Percentiles rank a stretch among this genome's conserved stretches.
Conservation (phyloP, 371 early-diverging fungal species). For the Batrachochytrium dendrobatidis region DNA sequence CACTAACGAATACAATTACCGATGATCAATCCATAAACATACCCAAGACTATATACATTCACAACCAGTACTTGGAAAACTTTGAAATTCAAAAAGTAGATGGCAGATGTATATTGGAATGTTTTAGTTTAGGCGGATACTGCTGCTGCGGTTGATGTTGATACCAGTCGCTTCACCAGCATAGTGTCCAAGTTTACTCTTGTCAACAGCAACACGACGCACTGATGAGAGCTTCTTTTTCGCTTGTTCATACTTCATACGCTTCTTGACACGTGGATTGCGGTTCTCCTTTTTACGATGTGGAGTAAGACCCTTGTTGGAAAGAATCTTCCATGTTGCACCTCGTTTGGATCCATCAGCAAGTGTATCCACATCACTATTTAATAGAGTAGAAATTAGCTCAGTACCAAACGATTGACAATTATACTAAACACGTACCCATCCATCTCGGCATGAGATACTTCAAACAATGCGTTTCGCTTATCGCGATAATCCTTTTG, state of each 20-base stretch:
- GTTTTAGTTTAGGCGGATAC: slow-evolving; percentile 51
- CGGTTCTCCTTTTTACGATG: slow-evolving; percentile 87
- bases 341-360: slow-evolving; percentile 57
- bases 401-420: slow-evolving; percentile 1
- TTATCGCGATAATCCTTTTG: neutral
- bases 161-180: slow-evolving; percentile 93
- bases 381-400: slow-evolving; percentile 5
- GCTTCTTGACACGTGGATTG: slow-evolving; percentile 92
- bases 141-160: slow-evolving; percentile 73
- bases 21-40: too few species aligned
- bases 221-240: slow-evolving; percentile 81
- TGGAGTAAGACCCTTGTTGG: slow-evolving; percentile 93
- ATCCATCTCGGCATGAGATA: slow-evolving; percentile 8
- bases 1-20: too few species aligned
- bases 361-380: slow-evolving; percentile 22
- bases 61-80: too few species aligned
- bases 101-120: neutral
- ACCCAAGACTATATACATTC: too few species aligned
- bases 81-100: too few species aligned
- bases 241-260: slow-evolving; percentile 78
- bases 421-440: slow-evolving; percentile 4
- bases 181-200: slow-evolving; percentile 57
- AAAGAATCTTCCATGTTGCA: slow-evolving; percentile 81
- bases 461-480: neutral
- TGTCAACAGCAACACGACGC: slow-evolving; percentile 53